Percentiles rank a stretch among this genome's conserved stretches.
These are phyloP conservation scores for Porcisia deanei DNA, from an alignment of 208 protist species.

Conservation along the genomic window DNA sequence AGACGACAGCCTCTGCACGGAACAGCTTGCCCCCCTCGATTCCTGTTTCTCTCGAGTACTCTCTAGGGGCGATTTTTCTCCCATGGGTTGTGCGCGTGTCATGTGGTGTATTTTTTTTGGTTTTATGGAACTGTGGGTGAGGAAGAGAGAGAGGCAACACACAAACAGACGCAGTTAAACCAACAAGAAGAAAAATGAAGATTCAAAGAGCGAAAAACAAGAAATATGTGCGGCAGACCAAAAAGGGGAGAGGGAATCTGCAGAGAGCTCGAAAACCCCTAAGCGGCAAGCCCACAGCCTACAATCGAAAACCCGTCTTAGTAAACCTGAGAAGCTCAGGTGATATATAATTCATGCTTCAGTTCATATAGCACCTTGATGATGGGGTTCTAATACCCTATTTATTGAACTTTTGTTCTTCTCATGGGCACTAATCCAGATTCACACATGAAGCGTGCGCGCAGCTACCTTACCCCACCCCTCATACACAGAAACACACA, in stretches of 20 bases:
- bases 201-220: too few relatives aligned
- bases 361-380: not conserved
- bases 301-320: too few relatives aligned
- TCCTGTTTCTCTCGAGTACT: not conserved
- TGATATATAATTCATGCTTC: not conserved
- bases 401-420: too few relatives aligned
- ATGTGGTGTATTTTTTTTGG: not conserved
- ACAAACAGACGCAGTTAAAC: not conserved
- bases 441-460: too few relatives aligned
- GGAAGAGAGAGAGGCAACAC: not conserved
- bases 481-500: too few relatives aligned
- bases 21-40: not conserved
- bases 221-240: too few relatives aligned
- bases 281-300: too few relatives aligned
- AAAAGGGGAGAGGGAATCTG: too few relatives aligned
- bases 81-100: not conserved
- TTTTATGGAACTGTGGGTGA: not conserved
- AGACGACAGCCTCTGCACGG: not conserved
- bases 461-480: too few relatives aligned
- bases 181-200: too few relatives aligned
- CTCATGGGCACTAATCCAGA: too few relatives aligned
- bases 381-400: not conserved
- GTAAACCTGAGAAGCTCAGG: not conserved
- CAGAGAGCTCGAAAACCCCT: too few relatives aligned
- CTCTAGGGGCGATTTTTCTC: not conserved